Conservation (phyloP, 2,329 filamentous ascomycete species). For the Leptographium radiaticola region DNA sequence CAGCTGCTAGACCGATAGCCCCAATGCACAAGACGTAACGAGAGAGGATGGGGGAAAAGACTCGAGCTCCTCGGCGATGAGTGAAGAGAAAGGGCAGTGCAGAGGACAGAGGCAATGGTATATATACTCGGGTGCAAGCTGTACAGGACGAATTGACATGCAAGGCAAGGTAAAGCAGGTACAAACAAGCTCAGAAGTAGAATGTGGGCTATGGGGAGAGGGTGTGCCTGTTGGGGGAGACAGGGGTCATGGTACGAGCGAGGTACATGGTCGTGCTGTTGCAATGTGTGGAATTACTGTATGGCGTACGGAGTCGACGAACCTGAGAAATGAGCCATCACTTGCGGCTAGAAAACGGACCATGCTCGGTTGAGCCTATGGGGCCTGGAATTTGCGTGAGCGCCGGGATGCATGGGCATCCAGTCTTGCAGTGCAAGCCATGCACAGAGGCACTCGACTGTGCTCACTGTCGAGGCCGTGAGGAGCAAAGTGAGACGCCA, state of each 20-base stretch:
- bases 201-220: neutral
- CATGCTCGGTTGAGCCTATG: slow-evolving; percentile 4
- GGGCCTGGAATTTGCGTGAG: neutral
- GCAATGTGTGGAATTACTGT: slow-evolving; percentile 1
- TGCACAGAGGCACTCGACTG: neutral
- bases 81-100: neutral
- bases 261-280: slow-evolving; percentile 1
- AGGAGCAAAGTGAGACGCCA: neutral
- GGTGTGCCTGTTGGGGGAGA: neutral
- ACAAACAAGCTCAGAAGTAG: slow-evolving; percentile 1
- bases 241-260: neutral
- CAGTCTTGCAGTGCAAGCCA: neutral
- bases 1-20: neutral
- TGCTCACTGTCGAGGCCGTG: neutral
- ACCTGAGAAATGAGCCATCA: slow-evolving; percentile 4
- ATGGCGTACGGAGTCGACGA: slow-evolving; percentile 1
- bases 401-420: neutral
- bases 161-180: neutral
- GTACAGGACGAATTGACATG: neutral
- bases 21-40: neutral
- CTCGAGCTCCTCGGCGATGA: neutral
- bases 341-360: slow-evolving; percentile 5
- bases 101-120: neutral
- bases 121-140: neutral
- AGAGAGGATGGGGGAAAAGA: neutral